Evolutionary conservation across 1,139 yeast species (phyloP).

Genomic region (Geotrichum fermentans): DNA sequence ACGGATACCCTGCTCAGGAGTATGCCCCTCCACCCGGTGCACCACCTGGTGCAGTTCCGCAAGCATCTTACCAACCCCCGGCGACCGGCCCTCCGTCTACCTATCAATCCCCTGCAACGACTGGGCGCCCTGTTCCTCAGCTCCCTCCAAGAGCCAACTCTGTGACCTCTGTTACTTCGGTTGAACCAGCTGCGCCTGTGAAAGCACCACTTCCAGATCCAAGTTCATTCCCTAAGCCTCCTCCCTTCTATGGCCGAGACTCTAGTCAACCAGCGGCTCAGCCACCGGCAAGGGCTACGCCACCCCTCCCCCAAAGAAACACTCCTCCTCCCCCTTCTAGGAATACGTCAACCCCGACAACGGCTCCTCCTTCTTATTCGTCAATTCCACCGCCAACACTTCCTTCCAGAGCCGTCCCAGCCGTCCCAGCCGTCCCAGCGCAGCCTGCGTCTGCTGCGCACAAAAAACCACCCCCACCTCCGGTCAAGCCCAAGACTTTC

Average conservation of each 20-base stretch:
- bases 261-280: constrained; percentile 6
- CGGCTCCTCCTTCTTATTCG: constrained; percentile 5
- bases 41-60: constrained; percentile 12
- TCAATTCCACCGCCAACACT: neutral
- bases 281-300: neutral
- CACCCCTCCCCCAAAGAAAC: constrained; percentile 8
- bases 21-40: constrained; percentile 10
- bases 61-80: constrained; percentile 1
- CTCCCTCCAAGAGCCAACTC: constrained; percentile 12
- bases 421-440: neutral
- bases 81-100: constrained; percentile 1
- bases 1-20: neutral
- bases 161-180: neutral
- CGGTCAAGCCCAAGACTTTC: constrained; percentile 13
- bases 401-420: neutral
- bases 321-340: constrained; percentile 8
- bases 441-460: constrained; percentile 1
- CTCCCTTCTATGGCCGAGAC: constrained; percentile 9
- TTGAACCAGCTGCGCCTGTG: constrained; percentile 10
- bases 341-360: neutral
- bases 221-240: constrained; percentile 18
- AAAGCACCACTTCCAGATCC: constrained; percentile 19
- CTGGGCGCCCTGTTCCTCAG: constrained; percentile 11
- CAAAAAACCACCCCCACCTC: constrained; percentile 19
- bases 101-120: constrained; percentile 1